Evolutionary conservation across 805 yeast species (phyloP), one percentile per base, ranked within the genome.

Genomic region (Lipomyces kockii): DNA sequence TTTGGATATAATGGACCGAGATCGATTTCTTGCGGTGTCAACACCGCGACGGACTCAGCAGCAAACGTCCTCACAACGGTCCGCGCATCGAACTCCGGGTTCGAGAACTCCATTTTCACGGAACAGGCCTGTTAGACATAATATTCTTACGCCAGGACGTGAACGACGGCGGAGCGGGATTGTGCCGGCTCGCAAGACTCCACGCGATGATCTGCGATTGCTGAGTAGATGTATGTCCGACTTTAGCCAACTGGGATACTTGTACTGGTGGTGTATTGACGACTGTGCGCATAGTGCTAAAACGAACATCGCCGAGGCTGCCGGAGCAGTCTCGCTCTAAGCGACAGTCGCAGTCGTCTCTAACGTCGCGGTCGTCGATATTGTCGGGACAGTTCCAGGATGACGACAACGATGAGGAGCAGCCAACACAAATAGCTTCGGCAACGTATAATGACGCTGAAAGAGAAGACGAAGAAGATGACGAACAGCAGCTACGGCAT

Each of bases 131-230:
- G 52, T 58, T 14, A 51, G 65, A 7, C 61, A 68, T 43, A 60
- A 60, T 58, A 67, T 59, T 39, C 61, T 68, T 32, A 66, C 71
- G 32, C 70, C 71, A 2, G 70, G 71, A 9, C 65, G 71, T 2
- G 65, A 60, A 17, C n/a, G 61, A 17, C 62, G 29, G 1, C 32
- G 60, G 22, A 53, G 63, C 39, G 60, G 60, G 7, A 55, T 22
- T 5, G 49, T 49, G 17, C 37, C 14, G n/a, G 49, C 49, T 17
- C 37, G 66, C 27, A n/a, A 39, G 46, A 69, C 71, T n/a, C 72
- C 72, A 20, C 20, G 72, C 8, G 68, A 68, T 57, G 72, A 69
- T 20, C 43, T 69, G 27, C 62, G 72, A 34, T 53, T 63, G 14
- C 63, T 69, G 39, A 63, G 68, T 61, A 52, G 71, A 58, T 9